Percentiles rank a stretch among this genome's conserved stretches.
Evolutionary conservation across 78 protist genomes (phyloP).

Genomic region (Dictyostelium firmibasis): DNA sequence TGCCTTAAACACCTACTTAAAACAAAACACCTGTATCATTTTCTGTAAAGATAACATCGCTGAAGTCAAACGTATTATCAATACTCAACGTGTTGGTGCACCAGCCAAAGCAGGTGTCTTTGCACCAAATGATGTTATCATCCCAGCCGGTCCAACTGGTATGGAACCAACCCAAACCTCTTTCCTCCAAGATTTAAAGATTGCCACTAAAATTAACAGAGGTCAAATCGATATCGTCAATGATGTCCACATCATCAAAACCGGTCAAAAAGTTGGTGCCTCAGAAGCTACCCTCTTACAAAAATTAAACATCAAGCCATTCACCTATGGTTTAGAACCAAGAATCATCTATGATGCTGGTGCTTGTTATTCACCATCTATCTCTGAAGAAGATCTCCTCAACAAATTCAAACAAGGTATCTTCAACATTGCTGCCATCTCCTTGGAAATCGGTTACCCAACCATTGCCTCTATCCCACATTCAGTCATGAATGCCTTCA

Average conservation of each 20-base stretch:
- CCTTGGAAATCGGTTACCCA: slow-evolving; percentile 94
- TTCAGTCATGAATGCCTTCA: slow-evolving; percentile 94
- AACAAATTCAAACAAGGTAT: slow-evolving; percentile 82
- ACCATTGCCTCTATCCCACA: slow-evolving; percentile 97
- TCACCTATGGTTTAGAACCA: slow-evolving; percentile 95
- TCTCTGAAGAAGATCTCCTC: slow-evolving; percentile 91
- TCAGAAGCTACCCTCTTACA: slow-evolving; percentile 98
- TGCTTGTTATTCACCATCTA: slow-evolving; percentile 88
- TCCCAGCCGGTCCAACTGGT: slow-evolving; percentile 98
- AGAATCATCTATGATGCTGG: slow-evolving; percentile 95
- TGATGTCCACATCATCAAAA: slow-evolving; percentile 91
- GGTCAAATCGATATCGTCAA: slow-evolving; percentile 97
- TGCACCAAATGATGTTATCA: slow-evolving; percentile 94
- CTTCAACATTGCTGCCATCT: slow-evolving; percentile 93
- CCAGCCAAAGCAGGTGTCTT: slow-evolving; percentile 98
- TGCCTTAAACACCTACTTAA: slow-evolving; percentile 82
- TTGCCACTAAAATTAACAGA: slow-evolving; percentile 98
- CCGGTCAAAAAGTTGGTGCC: slow-evolving; percentile 96
- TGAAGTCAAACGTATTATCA: slow-evolving; percentile 81
- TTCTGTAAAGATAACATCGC: slow-evolving; percentile 95
- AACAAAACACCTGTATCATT: slow-evolving; percentile 96
- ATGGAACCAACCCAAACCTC: slow-evolving; percentile 98
- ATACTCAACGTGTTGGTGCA: slow-evolving; percentile 87
- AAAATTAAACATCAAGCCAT: slow-evolving; percentile 98
- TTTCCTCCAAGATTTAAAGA: slow-evolving; percentile 98